These are phyloP conservation scores for Lactarius evosmus DNA, from an alignment of 768 basidiomycete species.

Conservation along the genomic window DNA sequence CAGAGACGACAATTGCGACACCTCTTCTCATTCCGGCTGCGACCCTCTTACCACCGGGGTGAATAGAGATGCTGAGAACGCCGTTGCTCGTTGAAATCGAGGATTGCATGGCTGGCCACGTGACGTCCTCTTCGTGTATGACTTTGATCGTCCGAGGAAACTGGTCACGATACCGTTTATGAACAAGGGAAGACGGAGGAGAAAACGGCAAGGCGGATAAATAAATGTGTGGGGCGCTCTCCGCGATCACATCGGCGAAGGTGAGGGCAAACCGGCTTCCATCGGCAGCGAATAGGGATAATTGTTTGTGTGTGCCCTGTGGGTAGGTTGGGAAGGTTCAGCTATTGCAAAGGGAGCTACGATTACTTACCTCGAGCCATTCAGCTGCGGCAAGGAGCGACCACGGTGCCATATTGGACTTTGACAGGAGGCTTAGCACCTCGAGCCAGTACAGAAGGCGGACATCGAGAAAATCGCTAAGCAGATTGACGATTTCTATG, in stretches of 20 bases:
- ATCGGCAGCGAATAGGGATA: slow-evolving; percentile 12
- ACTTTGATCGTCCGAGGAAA: slow-evolving; percentile 12
- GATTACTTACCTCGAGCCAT: slow-evolving; percentile 18
- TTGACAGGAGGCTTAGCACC: slow-evolving; percentile 31
- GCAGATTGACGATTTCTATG: slow-evolving; percentile 20
- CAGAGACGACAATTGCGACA: not conserved
- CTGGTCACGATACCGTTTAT: slow-evolving; percentile 12
- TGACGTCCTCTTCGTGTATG: not conserved
- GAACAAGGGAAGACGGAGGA: slow-evolving; percentile 15
- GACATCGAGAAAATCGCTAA: slow-evolving; percentile 29
- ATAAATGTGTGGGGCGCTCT: slow-evolving; percentile 22
- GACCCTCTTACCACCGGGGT: slow-evolving; percentile 27
- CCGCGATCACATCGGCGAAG: slow-evolving; percentile 13
- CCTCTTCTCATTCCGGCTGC: slow-evolving; percentile 1
- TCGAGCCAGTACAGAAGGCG: slow-evolving; percentile 41
- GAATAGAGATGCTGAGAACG: slow-evolving; percentile 25
- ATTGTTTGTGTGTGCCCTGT: slow-evolving; percentile 7
- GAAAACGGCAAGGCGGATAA: slow-evolving; percentile 19
- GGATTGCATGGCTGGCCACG: slow-evolving; percentile 28
- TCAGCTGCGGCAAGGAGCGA: slow-evolving; percentile 21
- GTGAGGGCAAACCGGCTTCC: slow-evolving; percentile 23
- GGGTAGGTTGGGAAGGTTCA: too few relatives aligned
- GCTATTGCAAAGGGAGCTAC: not conserved
- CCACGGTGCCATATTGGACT: slow-evolving; percentile 23
- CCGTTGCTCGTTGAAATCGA: slow-evolving; percentile 12